Evolutionary conservation across 2,329 filamentous ascomycete species (phyloP).

Genomic region (Beauveria medogensis): DNA sequence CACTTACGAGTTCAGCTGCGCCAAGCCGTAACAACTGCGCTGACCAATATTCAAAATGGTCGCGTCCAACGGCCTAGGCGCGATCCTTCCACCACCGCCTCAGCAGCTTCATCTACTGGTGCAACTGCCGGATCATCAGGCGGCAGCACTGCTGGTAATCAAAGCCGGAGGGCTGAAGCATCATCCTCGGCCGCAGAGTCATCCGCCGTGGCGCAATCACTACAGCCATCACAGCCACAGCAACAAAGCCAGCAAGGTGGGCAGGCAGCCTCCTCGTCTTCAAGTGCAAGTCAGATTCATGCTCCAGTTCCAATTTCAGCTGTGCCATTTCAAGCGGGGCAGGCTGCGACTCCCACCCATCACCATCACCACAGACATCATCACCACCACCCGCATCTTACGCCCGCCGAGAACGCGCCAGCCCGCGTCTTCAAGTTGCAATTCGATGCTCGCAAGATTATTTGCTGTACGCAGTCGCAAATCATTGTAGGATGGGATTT

Average conservation of each 20-base stretch:
- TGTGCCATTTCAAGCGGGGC: slow-evolving; percentile 5
- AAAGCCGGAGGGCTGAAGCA: not conserved
- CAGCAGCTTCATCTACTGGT: not conserved
- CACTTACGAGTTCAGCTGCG: slow-evolving; percentile 41
- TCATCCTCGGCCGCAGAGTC: not conserved
- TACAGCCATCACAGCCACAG: not conserved
- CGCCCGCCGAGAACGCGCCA: slow-evolving; percentile 37
- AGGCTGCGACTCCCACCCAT: slow-evolving; percentile 14
- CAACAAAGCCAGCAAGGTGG: slow-evolving; percentile 2
- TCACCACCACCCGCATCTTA: slow-evolving; percentile 37
- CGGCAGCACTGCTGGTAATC: not conserved
- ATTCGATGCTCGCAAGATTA: slow-evolving; percentile 86
- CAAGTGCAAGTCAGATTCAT: not conserved
- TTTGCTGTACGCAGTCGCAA: slow-evolving; percentile 87
- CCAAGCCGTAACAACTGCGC: slow-evolving; percentile 38
- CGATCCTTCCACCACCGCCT: not conserved
- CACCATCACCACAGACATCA: slow-evolving; percentile 8
- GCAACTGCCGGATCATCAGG: not conserved
- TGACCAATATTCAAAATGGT: slow-evolving; percentile 34
- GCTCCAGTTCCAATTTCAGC: slow-evolving; percentile 2
- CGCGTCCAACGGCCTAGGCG: not conserved
- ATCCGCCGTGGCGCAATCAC: not conserved
- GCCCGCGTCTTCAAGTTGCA: slow-evolving; percentile 88
- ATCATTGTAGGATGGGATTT: slow-evolving; percentile 98
- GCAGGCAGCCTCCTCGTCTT: not conserved